Evolutionary conservation across 495 filamentous ascomycete species (phyloP).

Genomic region (Xylaria grammica): DNA sequence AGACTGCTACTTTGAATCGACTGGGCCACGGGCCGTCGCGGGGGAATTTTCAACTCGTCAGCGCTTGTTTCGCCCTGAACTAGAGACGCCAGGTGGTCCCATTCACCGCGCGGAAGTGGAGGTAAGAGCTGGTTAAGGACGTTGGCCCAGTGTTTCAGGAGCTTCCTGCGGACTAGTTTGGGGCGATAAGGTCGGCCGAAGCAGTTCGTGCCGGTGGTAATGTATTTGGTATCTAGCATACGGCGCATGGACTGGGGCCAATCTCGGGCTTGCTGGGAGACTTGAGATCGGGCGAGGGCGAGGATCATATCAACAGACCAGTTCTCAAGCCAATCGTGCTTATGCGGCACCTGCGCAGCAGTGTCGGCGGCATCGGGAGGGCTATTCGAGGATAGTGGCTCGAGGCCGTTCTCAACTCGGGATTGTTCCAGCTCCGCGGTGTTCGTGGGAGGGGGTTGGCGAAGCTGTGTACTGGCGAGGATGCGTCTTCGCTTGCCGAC

Average conservation of each 20-base stretch:
- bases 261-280: conserved; percentile 27
- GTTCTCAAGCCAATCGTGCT: conserved; percentile 48
- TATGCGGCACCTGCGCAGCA: conserved; percentile 13
- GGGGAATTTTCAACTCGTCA: conserved; percentile 33
- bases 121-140: conserved; percentile 66
- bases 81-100: conserved; percentile 64
- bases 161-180: conserved; percentile 61
- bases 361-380: not conserved
- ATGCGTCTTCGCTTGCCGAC: conserved; percentile 69
- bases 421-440: conserved; percentile 38
- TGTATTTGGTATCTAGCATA: conserved; percentile 45
- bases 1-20: not conserved
- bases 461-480: conserved; percentile 58
- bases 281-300: conserved; percentile 38
- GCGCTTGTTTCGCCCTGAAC: conserved; percentile 59
- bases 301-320: conserved; percentile 46
- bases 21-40: conserved; percentile 34
- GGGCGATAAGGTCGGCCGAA: conserved; percentile 66
- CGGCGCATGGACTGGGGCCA: conserved; percentile 49
- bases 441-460: conserved; percentile 42
- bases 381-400: not conserved
- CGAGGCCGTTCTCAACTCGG: not conserved
- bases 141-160: conserved; percentile 62
- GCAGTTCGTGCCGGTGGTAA: conserved; percentile 63
- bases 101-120: conserved; percentile 71